Percentiles rank a stretch among this genome's conserved stretches.
These are phyloP conservation scores for Sphagnum magellanicum DNA, from an alignment of 228 moss, liverwort and hornwort species.

Conservation along the genomic window DNA sequence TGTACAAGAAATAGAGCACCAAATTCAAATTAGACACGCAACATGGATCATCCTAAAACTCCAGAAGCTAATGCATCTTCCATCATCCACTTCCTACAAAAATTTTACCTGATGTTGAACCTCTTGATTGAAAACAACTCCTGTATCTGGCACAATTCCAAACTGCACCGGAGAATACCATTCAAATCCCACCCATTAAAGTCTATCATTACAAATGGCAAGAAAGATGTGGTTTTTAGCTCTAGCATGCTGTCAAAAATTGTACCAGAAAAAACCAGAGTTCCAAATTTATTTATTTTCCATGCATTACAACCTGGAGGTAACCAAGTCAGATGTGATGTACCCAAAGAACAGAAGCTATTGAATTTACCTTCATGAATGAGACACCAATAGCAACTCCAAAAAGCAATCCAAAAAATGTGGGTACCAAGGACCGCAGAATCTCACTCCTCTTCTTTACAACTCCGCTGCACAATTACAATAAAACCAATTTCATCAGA, in stretches of 20 bases:
- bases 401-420: conserved; percentile 50
- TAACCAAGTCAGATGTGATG: too few relatives aligned
- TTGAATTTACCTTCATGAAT: conserved; percentile 47
- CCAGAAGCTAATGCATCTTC: not conserved
- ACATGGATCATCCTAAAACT: conserved; percentile 5
- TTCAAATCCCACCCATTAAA: not conserved
- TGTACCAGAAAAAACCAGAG: not conserved
- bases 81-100: too few relatives aligned
- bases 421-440: conserved; percentile 54
- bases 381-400: conserved; percentile 61
- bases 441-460: conserved; percentile 64
- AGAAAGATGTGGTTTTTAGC: too few relatives aligned
- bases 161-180: conserved; percentile 28
- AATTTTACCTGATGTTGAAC: too few relatives aligned
- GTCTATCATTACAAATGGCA: too few relatives aligned
- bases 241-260: not conserved
- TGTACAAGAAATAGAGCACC: not conserved
- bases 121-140: conserved; percentile 10
- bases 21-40: not conserved
- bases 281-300: not conserved
- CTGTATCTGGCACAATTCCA: conserved; percentile 21
- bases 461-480: conserved; percentile 40
- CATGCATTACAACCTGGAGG: not conserved
- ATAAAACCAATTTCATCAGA: too few relatives aligned
- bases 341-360: too few relatives aligned